These are phyloP conservation scores for Candida peoriensis DNA, from an alignment of 805 yeast genomes.

Conservation along the genomic window DNA sequence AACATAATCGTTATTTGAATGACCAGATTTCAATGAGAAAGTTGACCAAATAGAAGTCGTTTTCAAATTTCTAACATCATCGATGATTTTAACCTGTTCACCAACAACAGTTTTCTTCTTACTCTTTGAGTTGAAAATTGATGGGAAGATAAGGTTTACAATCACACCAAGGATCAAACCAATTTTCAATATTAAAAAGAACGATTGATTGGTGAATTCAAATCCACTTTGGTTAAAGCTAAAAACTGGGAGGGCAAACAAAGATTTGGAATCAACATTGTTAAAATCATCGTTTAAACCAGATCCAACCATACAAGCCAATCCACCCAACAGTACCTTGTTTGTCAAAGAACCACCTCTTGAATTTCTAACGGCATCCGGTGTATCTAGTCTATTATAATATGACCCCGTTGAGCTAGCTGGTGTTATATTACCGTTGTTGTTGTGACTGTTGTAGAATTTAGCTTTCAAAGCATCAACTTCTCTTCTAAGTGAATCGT, in stretches of 20 bases:
- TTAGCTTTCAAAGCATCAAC: conserved; percentile 35
- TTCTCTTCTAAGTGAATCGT: conserved; percentile 42
- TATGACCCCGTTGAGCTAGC: conserved; percentile 14
- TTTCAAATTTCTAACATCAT: conserved; percentile 21
- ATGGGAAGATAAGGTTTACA: conserved; percentile 22
- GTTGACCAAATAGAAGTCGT: conserved; percentile 15
- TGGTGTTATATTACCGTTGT: conserved; percentile 16
- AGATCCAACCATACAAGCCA: conserved; percentile 61
- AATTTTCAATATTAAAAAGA: conserved; percentile 24
- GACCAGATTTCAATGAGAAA: conserved; percentile 9
- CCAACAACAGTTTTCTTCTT: conserved; percentile 1
- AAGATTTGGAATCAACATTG: conserved; percentile 37
- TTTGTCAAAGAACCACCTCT: conserved; percentile 28
- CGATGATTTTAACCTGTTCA: conserved; percentile 2
- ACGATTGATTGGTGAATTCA: conserved; percentile 22
- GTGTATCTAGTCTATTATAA: conserved; percentile 8
- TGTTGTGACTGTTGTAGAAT: conserved; percentile 16
- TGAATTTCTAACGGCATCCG: conserved; percentile 2
- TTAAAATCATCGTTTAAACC: conserved; percentile 49
- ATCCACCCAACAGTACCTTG: conserved; percentile 55
- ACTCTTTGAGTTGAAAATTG: conserved; percentile 8
- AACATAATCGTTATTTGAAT: conserved; percentile 18
- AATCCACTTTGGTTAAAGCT: conserved; percentile 27
- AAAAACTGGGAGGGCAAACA: conserved; percentile 43
- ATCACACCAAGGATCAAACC: conserved; percentile 23